Base-by-base conservation (phyloP, 2,329 filamentous ascomycete species). In the Fonsecaea monophora region DNA sequence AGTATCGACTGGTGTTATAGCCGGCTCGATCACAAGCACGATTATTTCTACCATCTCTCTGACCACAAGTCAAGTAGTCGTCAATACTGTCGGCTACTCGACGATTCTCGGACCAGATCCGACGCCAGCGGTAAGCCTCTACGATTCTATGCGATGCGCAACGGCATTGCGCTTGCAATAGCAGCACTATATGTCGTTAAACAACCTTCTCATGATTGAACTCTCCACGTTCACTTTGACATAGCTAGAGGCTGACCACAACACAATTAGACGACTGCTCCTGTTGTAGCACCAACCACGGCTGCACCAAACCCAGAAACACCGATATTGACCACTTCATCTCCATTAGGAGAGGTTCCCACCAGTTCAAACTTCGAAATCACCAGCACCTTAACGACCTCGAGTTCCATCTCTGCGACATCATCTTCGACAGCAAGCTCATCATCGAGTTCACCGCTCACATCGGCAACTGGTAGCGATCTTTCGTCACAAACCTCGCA, bases 11-110 rank as follows among this genome's bases (percentile, higher is more conserved):
- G 61, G 12, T 21, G 57, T 40, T 2, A 42, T 62, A 18, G 61
- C 60, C 10, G 63, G 59, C 18, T 68, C 65, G 7, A 54, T 60
- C 12, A 69, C 68, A 2, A 66, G 53, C 40, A 70, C 68, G 8
- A 68, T 70, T 21, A 60, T 70, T 13, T 70, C 68, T 6, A 70
- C 68, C 30, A 54, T 70, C 15, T 61, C 55, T 45, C 25, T 69
- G 35, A 64, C 60, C 1, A 62, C 68, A 35, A 62, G 15, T 53
- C 30, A 66, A 57, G 63, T 66, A 4, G 45, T 68, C n/a, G 57
- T 68, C 42, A 68, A 50, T 50, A 70, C 63, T 2, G 53, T 70
- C 12, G 68, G 66, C 9, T 68, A 56, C 42, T 64, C 65, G 25
- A 70, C 68, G 37, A 53, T 70, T 15, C 59, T 64, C 34, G 66